phyloP scores from a whole-genome alignment of 208 protist species.

The Crithidia bombi region DNA sequence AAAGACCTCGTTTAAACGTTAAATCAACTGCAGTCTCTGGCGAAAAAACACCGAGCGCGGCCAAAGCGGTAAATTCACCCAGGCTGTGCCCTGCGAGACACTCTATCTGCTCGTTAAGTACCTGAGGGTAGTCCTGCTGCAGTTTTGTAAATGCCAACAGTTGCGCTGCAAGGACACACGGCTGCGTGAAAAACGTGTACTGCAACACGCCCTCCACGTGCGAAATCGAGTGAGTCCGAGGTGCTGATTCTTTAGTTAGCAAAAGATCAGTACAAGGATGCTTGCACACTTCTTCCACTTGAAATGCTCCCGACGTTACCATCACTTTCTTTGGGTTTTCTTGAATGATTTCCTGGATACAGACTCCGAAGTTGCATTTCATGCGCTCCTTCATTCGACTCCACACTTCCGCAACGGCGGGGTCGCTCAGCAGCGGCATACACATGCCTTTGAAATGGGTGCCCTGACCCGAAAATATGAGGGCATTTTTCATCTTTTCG shows the following conservation, averaged over 20 bases:
- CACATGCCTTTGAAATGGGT: conserved; percentile 80
- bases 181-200: conserved; percentile 82
- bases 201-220: conserved; percentile 76
- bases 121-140: conserved; percentile 7
- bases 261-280: conserved; percentile 42
- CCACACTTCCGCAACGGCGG: conserved; percentile 57
- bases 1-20: conserved; percentile 73
- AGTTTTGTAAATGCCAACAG: conserved; percentile 54
- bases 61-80: conserved; percentile 86
- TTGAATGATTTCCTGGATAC: conserved; percentile 73
- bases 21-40: conserved; percentile 75
- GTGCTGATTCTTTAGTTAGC: conserved; percentile 57
- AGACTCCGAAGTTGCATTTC: conserved; percentile 73
- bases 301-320: conserved; percentile 55
- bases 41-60: conserved; percentile 72
- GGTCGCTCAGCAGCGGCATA: conserved; percentile 52
- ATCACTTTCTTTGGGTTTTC: conserved; percentile 69
- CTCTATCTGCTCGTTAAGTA: conserved; percentile 28
- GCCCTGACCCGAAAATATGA: conserved; percentile 87
- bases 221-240: conserved; percentile 38
- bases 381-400: conserved; percentile 75
- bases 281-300: conserved; percentile 45
- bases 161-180: conserved; percentile 79
- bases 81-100: conserved; percentile 83
- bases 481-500: conserved; percentile 38